A percentile compares a stretch with the other conserved stretches of the same genome.
Conservation (phyloP, 257 asterid species). For the Capsicum rhomboideum region DNA sequence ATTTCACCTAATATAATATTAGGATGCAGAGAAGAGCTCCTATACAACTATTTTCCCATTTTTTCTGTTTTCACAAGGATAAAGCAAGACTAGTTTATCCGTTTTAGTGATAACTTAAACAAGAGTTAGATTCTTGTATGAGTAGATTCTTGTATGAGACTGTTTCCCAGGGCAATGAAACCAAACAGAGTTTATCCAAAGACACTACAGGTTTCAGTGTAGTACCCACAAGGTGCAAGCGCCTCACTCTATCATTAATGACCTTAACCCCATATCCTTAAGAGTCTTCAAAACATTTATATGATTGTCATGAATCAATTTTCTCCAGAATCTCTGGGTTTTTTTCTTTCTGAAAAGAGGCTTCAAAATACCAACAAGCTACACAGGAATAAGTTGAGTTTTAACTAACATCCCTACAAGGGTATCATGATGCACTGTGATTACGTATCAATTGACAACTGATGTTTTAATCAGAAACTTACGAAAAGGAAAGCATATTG, state of each 20-base stretch:
- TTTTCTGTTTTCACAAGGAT: background rate
- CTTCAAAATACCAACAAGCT: background rate
- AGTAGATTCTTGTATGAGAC: background rate
- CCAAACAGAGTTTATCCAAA: background rate
- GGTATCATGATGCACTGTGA: background rate
- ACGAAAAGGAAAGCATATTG: constrained; percentile 98
- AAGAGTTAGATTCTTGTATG: background rate
- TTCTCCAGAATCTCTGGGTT: background rate
- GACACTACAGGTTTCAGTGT: background rate
- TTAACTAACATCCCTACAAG: background rate
- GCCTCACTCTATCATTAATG: background rate
- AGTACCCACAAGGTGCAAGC: background rate
- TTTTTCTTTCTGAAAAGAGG: background rate
- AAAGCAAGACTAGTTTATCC: background rate
- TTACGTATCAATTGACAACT: background rate
- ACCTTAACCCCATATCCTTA: background rate
- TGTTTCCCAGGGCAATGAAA: background rate
- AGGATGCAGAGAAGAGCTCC: background rate
- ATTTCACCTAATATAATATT: background rate
- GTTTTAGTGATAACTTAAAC: background rate
- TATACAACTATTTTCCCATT: background rate
- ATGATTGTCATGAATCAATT: background rate
- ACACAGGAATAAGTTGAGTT: background rate
- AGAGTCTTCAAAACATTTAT: background rate
- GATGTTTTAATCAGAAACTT: constrained; percentile 22